Percentiles rank a stretch among this genome's conserved stretches.
Conservation (phyloP, 371 early-diverging fungal genomes). For the Globomyces sp. region DNA sequence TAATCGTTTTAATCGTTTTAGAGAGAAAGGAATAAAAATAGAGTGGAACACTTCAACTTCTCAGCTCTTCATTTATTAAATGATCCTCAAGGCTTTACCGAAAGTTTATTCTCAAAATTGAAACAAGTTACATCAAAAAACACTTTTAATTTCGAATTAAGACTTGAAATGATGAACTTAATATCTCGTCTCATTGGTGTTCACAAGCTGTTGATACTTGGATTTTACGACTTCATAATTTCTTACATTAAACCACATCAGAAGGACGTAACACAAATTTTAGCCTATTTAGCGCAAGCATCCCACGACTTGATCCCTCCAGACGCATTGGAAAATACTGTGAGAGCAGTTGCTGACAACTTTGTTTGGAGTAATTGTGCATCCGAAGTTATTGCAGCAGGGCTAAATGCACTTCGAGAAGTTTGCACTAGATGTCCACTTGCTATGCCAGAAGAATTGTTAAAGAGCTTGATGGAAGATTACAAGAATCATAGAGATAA, state of each 20-base stretch:
- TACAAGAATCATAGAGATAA: conserved; percentile 92
- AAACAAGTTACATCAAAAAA: conserved; percentile 53
- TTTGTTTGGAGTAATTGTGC: conserved; percentile 90
- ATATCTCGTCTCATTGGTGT: conserved; percentile 90
- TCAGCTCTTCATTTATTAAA: conserved; percentile 90
- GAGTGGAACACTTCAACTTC: conserved; percentile 81
- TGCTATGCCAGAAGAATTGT: conserved; percentile 80
- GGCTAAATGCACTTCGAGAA: conserved; percentile 89
- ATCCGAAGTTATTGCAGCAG: conserved; percentile 92
- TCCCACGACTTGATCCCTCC: conserved; percentile 91
- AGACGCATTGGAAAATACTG: conserved; percentile 78
- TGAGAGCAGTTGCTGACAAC: conserved; percentile 89
- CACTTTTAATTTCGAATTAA: conserved; percentile 71
- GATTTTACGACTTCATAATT: conserved; percentile 84
- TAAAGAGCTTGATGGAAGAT: conserved; percentile 81
- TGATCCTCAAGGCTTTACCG: conserved; percentile 92
- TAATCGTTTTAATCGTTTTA: neutral
- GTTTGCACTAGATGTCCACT: conserved; percentile 87
- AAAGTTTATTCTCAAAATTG: conserved; percentile 81
- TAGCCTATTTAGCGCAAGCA: conserved; percentile 88
- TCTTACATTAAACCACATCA: conserved; percentile 90
- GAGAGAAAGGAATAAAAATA: conserved; percentile 60
- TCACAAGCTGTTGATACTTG: conserved; percentile 85
- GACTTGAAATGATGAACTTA: conserved; percentile 86
- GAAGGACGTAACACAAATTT: conserved; percentile 86